phyloP scores from a whole-genome alignment of 1,139 yeast genomes.

The Chernovozyma aurita region DNA sequence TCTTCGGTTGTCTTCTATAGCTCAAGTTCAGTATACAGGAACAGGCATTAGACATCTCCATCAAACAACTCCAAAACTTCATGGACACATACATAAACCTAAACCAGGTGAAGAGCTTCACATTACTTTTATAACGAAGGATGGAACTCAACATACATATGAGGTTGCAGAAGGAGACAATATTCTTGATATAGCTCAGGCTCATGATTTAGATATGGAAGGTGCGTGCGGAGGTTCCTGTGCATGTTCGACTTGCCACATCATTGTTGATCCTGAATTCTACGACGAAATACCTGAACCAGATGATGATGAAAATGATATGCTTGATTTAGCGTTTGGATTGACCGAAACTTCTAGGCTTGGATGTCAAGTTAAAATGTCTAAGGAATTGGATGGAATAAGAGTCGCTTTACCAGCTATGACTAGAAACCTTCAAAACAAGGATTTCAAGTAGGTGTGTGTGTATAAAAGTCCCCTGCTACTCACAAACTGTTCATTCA shows the following conservation, averaged over 20 bases:
- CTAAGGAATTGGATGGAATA: constrained; percentile 85
- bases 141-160: constrained; percentile 73
- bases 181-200: constrained; percentile 90
- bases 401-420: constrained; percentile 96
- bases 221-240: constrained; percentile 99
- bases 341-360: constrained; percentile 92
- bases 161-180: constrained; percentile 95
- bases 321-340: constrained; percentile 96
- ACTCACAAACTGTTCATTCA: no score
- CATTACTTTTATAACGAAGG: constrained; percentile 87
- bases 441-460: constrained; percentile 59
- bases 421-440: constrained; percentile 86
- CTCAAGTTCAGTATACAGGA: no score
- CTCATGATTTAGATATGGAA: constrained; percentile 89
- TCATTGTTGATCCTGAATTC: constrained; percentile 90
- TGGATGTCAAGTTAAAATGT: constrained; percentile 91
- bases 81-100: constrained; percentile 88
- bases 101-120: constrained; percentile 91
- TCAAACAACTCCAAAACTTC: constrained; percentile 27
- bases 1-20: no score
- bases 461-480: no score
- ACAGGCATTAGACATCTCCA: constrained; percentile 5
- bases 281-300: constrained; percentile 93
- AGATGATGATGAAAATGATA: constrained; percentile 95
- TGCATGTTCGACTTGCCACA: constrained; percentile 97